Evolutionary conservation across 768 basidiomycete species (phyloP).

Genomic region (Trametes cubensis): DNA sequence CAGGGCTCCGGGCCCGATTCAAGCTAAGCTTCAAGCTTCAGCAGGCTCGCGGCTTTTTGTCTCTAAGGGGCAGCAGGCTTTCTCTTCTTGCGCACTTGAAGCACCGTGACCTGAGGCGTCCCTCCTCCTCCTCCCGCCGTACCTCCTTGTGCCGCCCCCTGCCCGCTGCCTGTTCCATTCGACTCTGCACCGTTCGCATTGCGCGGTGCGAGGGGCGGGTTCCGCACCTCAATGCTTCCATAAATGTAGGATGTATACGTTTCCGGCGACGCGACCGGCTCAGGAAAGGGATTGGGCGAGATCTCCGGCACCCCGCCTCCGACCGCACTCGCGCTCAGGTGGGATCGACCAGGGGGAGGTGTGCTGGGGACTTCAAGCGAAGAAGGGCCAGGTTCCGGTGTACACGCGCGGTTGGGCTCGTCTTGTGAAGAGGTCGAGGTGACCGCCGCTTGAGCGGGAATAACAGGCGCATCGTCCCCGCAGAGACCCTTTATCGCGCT

Average conservation of each 20-base stretch:
- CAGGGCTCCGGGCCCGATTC: not conserved
- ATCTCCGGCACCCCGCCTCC: conserved; percentile 44
- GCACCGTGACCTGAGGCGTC: conserved; percentile 50
- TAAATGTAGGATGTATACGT: conserved; percentile 65
- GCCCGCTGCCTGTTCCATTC: conserved; percentile 17
- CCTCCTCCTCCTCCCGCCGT: conserved; percentile 18
- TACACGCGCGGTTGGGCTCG: conserved; percentile 17
- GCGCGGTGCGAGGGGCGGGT: conserved; percentile 41
- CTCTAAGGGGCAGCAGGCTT: conserved; percentile 26
- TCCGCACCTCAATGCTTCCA: conserved; percentile 56
- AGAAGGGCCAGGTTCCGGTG: conserved; percentile 26
- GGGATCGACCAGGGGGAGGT: conserved; percentile 41
- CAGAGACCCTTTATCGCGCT: conserved; percentile 70
- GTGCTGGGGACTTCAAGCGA: conserved; percentile 53
- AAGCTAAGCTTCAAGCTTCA: too few relatives aligned
- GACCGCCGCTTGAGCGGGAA: conserved; percentile 11
- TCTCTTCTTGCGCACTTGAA: conserved; percentile 59
- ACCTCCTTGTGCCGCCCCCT: conserved; percentile 16
- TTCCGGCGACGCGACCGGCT: conserved; percentile 62
- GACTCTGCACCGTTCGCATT: conserved; percentile 13
- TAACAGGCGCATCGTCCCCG: conserved; percentile 51
- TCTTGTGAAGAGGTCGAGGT: conserved; percentile 1
- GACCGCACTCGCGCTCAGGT: conserved; percentile 31
- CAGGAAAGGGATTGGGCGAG: conserved; percentile 69
- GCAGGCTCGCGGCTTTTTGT: not conserved